phyloP scores from a whole-genome alignment of 148 eudicot species.

The Fallopia convolvulus region DNA sequence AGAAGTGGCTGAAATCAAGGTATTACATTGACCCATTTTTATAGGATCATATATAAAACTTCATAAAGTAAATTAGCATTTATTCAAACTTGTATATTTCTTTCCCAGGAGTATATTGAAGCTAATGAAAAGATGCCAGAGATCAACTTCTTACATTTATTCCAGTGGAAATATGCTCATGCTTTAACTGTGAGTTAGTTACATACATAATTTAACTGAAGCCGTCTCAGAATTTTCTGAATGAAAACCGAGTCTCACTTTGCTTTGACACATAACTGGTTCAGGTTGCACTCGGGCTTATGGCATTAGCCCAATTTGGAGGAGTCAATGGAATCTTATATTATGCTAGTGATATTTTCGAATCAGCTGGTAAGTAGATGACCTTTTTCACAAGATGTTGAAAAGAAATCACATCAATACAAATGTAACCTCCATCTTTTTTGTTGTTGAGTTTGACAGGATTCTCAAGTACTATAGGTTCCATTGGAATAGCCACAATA shows the following conservation, averaged over 20 bases:
- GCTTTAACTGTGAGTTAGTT: conserved; percentile 23
- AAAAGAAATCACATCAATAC: neutral
- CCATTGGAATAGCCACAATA: conserved; percentile 16
- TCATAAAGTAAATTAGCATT: too few relatives aligned
- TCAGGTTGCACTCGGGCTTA: conserved; percentile 32
- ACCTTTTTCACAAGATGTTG: too few relatives aligned
- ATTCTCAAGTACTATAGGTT: conserved; percentile 20
- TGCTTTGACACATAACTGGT: neutral
- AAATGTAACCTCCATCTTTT: neutral
- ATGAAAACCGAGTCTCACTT: too few relatives aligned
- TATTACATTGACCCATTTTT: neutral
- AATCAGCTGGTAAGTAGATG: conserved; percentile 21
- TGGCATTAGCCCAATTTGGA: conserved; percentile 14
- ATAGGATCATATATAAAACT: neutral
- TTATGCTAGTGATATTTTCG: conserved; percentile 23
- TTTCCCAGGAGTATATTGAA: conserved; percentile 18
- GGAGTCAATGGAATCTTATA: conserved; percentile 21
- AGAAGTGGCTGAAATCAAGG: conserved; percentile 31
- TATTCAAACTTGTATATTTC: neutral
- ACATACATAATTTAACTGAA: neutral
- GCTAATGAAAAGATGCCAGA: conserved; percentile 16
- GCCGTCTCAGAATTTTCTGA: neutral
- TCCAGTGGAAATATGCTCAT: conserved; percentile 28
- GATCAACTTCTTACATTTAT: conserved; percentile 19
- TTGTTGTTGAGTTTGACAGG: conserved; percentile 13